A percentile compares a stretch with the other conserved stretches of the same genome.
phyloP scores from a whole-genome alignment of 129 eudicot genomes.

The Heracleum sosnowskyi region DNA sequence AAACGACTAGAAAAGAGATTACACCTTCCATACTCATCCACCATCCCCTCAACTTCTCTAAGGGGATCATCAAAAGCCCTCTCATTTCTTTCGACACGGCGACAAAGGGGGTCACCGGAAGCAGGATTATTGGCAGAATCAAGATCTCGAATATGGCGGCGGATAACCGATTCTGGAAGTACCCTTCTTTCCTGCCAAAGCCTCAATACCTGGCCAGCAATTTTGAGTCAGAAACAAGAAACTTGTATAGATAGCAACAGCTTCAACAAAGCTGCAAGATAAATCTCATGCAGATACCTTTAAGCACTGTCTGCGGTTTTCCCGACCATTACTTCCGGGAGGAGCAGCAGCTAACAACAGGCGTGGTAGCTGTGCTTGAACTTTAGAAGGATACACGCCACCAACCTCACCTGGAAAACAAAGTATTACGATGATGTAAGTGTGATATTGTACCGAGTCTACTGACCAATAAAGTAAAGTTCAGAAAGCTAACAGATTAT shows the following conservation, averaged over 20 bases:
- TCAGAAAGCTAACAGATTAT: neutral
- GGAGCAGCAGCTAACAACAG: constrained; percentile 94
- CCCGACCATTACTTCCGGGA: constrained; percentile 74
- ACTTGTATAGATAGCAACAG: neutral
- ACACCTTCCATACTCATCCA: constrained; percentile 97
- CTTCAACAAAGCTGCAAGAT: neutral
- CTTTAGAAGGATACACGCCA: constrained; percentile 58
- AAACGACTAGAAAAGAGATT: neutral
- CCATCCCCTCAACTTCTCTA: constrained; percentile 96
- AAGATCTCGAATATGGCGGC: constrained; percentile 83
- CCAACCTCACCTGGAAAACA: constrained; percentile 59
- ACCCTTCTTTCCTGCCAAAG: constrained; percentile 89
- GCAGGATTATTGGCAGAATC: constrained; percentile 62
- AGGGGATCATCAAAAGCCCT: constrained; percentile 96
- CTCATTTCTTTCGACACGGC: constrained; percentile 71
- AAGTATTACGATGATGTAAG: neutral
- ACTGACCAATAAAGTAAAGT: neutral
- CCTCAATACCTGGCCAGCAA: constrained; percentile 58
- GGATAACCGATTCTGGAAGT: constrained; percentile 81
- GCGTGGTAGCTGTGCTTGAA: constrained; percentile 70
- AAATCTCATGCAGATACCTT: constrained; percentile 36
- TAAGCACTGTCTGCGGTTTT: constrained; percentile 93
- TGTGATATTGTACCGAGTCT: neutral
- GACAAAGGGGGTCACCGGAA: constrained; percentile 44
- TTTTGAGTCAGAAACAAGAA: neutral